Conservation (phyloP, 2,329 filamentous ascomycete genomes). For the Penicillium sp. region DNA sequence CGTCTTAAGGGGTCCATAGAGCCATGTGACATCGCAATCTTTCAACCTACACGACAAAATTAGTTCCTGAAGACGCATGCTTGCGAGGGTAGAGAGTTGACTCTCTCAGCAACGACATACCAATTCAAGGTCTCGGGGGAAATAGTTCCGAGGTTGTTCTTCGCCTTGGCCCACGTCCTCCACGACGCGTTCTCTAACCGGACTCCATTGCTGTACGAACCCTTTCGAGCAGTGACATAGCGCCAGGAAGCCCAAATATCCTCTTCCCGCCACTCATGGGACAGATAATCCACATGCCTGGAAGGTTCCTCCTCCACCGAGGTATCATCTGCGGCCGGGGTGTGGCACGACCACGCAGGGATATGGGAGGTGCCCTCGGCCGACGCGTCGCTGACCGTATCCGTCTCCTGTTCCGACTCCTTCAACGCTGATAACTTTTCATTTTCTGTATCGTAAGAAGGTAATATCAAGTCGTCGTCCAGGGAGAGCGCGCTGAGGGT, state of each 20-base stretch:
- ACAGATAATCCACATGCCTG: conserved; percentile 92
- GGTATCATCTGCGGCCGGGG: conserved; percentile 77
- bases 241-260: conserved; percentile 98
- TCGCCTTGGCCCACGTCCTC: conserved; percentile 94
- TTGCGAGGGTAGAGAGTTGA: not conserved
- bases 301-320: conserved; percentile 76
- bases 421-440: conserved; percentile 49
- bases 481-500: conserved; percentile 48
- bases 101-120: conserved; percentile 59
- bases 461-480: conserved; percentile 50
- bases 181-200: conserved; percentile 95
- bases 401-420: conserved; percentile 7
- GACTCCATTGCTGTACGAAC: conserved; percentile 78
- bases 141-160: conserved; percentile 83
- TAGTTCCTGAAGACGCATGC: conserved; percentile 16
- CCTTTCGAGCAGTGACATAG: conserved; percentile 81
- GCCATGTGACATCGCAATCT: conserved; percentile 95
- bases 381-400: conserved; percentile 32
- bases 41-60: conserved; percentile 73
- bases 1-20: conserved; percentile 90
- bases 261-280: conserved; percentile 91
- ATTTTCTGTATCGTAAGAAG: conserved; percentile 50
- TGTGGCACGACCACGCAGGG: conserved; percentile 66
- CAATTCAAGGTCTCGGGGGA: conserved; percentile 93
- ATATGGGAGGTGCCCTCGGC: conserved; percentile 37